Conservation (phyloP, 805 yeast species). For the Isabelozyma gotoi region DNA sequence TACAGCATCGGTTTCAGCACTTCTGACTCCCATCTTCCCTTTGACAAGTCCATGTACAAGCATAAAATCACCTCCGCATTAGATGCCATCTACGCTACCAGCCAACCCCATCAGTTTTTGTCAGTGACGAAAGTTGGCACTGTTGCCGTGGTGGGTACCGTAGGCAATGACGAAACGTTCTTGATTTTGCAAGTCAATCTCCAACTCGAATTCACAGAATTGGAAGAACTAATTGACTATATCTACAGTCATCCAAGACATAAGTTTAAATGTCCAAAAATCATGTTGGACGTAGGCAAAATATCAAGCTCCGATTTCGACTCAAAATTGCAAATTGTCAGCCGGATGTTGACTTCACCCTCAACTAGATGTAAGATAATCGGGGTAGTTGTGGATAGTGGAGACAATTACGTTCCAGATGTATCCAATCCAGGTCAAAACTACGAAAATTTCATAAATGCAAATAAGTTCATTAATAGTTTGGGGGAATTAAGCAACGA, state of each 20-base stretch:
- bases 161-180: conserved; percentile 52
- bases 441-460: conserved; percentile 14
- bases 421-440: not conserved
- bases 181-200: conserved; percentile 30
- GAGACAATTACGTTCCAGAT: conserved; percentile 30
- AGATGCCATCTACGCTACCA: conserved; percentile 47
- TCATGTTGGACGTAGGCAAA: conserved; percentile 30
- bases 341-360: conserved; percentile 12
- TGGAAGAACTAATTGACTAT: conserved; percentile 9
- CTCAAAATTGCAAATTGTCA: conserved; percentile 9
- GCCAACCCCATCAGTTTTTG: conserved; percentile 47
- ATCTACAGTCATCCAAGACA: conserved; percentile 16
- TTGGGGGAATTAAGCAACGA: conserved; percentile 13
- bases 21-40: conserved; percentile 13
- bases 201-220: conserved; percentile 11
- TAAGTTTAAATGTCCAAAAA: conserved; percentile 14
- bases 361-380: conserved; percentile 17
- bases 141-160: conserved; percentile 49
- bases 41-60: conserved; percentile 21
- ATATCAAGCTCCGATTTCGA: conserved; percentile 15
- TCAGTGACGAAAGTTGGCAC: conserved; percentile 48
- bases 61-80: conserved; percentile 36
- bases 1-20: conserved; percentile 49
- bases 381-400: conserved; percentile 41
- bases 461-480: conserved; percentile 19